phyloP scores from a whole-genome alignment of 139 green algal genomes.

The Desmodesmus armatus region DNA sequence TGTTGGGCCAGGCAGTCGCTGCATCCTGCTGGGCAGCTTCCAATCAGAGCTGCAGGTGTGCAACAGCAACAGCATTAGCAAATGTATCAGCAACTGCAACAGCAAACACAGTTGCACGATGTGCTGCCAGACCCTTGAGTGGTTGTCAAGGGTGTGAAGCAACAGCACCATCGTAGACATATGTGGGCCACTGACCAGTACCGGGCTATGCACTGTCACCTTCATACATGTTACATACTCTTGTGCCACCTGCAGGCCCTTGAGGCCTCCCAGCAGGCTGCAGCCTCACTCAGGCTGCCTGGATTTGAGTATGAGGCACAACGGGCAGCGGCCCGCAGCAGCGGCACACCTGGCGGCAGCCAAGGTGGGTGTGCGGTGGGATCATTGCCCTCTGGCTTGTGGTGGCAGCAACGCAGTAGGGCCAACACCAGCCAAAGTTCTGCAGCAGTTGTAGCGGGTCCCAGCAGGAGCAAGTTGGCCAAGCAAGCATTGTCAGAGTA shows the following conservation, averaged over 20 bases:
- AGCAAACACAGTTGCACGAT: too few relatives aligned
- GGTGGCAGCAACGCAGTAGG: constrained; percentile 63
- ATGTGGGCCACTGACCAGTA: too few relatives aligned
- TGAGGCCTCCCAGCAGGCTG: background rate
- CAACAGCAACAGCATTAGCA: background rate
- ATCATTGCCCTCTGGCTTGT: background rate
- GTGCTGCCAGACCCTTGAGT: too few relatives aligned
- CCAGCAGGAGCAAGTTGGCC: too few relatives aligned
- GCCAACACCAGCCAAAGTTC: constrained; percentile 12
- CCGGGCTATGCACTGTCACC: too few relatives aligned
- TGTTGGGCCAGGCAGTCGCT: background rate
- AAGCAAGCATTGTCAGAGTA: too few relatives aligned
- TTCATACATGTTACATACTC: too few relatives aligned
- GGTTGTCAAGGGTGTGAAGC: too few relatives aligned
- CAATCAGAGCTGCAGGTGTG: background rate
- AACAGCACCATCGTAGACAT: too few relatives aligned
- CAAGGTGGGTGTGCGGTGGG: background rate
- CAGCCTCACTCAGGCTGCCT: constrained; percentile 50
- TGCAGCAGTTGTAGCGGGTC: background rate
- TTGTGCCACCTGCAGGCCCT: background rate
- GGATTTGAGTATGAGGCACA: constrained; percentile 76
- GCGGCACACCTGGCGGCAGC: background rate
- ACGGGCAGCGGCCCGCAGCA: constrained; percentile 46
- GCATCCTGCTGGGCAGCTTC: constrained; percentile 37
- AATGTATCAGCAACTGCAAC: too few relatives aligned